Conservation (phyloP, 768 basidiomycete species). For the Leccinum truebloodii region DNA sequence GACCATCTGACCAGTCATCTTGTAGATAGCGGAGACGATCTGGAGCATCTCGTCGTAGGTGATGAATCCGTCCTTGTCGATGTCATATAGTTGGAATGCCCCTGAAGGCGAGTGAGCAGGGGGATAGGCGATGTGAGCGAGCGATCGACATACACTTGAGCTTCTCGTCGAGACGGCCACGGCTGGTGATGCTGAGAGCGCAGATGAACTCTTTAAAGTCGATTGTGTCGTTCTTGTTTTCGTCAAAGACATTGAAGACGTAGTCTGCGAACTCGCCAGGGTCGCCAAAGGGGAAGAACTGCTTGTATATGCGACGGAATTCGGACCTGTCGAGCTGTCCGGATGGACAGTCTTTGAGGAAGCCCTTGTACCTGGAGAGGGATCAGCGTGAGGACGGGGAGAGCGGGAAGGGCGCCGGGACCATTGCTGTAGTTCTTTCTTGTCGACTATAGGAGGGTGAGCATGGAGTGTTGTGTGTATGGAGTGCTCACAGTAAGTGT, state of each 20-base stretch:
- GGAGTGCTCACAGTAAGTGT: conserved; percentile 84
- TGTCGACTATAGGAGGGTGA: conserved; percentile 69
- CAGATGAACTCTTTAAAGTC: conserved; percentile 99
- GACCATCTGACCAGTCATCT: conserved; percentile 99
- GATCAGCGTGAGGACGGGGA: conserved; percentile 9
- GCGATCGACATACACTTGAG: conserved; percentile 82
- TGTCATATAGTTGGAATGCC: conserved; percentile 99
- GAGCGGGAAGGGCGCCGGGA: conserved; percentile 30
- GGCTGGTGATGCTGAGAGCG: conserved; percentile 91
- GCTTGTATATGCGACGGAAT: conserved; percentile 97
- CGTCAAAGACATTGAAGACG: conserved; percentile 97
- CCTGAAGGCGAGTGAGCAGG: conserved; percentile 51
- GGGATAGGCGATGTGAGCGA: conserved; percentile 6
- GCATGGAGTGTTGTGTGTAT: conserved; percentile 13
- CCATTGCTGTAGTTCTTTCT: conserved; percentile 97
- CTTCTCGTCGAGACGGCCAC: conserved; percentile 95
- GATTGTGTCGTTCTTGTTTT: conserved; percentile 94
- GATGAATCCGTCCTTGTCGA: conserved; percentile 97
- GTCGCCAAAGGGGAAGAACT: conserved; percentile 99
- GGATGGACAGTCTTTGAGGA: conserved; percentile 97
- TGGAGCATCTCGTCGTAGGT: conserved; percentile 99
- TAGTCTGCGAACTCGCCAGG: conserved; percentile 96
- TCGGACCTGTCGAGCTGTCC: conserved; percentile 95
- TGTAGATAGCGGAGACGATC: conserved; percentile 98
- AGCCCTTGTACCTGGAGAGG: conserved; percentile 89